Conservation (phyloP, 345 rosid genomes). For the Linum usitatissimum region DNA sequence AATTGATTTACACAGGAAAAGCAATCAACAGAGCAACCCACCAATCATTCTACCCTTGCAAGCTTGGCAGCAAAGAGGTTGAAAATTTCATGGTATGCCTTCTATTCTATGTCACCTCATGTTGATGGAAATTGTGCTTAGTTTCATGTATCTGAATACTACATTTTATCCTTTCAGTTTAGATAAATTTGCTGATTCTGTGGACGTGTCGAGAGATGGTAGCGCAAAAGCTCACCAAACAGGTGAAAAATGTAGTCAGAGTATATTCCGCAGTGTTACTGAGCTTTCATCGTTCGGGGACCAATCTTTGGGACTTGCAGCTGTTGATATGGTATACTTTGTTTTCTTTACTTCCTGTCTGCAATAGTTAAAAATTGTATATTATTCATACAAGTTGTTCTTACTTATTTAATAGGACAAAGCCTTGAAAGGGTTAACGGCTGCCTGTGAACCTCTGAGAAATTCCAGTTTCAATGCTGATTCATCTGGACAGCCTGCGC, state of each 20-base stretch:
- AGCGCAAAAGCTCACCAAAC: slow-evolving; percentile 28
- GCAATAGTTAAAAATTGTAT: neutral
- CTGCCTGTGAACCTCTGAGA: slow-evolving; percentile 29
- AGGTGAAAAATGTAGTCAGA: slow-evolving; percentile 46
- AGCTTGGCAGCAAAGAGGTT: slow-evolving; percentile 42
- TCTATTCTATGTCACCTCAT: neutral
- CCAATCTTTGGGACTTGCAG: slow-evolving; percentile 30
- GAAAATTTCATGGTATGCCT: slow-evolving; percentile 39
- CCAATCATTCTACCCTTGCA: slow-evolving; percentile 45
- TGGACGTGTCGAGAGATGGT: slow-evolving; percentile 33
- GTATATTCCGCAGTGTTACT: slow-evolving; percentile 64
- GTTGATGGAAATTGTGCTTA: neutral
- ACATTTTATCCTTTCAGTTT: slow-evolving; percentile 28
- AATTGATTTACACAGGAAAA: slow-evolving; percentile 34
- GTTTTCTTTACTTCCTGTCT: slow-evolving; percentile 8
- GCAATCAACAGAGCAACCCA: slow-evolving; percentile 30
- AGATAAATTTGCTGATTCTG: slow-evolving; percentile 27
- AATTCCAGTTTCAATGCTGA: slow-evolving; percentile 25
- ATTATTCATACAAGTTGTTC: neutral
- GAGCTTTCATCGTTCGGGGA: slow-evolving; percentile 66
- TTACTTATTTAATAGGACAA: slow-evolving; percentile 44
- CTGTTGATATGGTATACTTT: slow-evolving; percentile 69
- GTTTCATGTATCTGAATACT: slow-evolving; percentile 6
- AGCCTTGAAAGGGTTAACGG: slow-evolving; percentile 69
- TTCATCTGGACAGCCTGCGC: slow-evolving; percentile 29